Evolutionary conservation across 2,329 filamentous ascomycete genomes (phyloP), one percentile per base, ranked within the genome.

Genomic region (Cercospora zeina): DNA sequence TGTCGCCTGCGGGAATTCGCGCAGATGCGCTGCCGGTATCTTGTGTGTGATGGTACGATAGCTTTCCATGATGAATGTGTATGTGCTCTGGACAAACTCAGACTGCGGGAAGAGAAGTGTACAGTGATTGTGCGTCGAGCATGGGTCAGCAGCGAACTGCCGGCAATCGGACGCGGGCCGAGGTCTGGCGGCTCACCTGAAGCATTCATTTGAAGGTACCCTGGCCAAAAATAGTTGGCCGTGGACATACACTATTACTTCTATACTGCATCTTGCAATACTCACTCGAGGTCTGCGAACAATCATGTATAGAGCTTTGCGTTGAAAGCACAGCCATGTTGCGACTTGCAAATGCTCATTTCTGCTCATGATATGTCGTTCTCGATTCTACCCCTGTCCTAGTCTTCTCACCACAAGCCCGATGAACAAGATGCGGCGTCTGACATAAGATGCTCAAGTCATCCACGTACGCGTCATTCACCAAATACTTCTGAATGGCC

Each of bases 1-100:
- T 36, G 61, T 63, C 8, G 61, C 61, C 59, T 33, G 21, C 0
- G 61, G 61, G n/a, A 56, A 63, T 50, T 63, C 61, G 27, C 61
- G 61, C 16, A 63, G 24, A 30, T 63, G 61, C 14, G 61, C 61
- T 24, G 56, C 56, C 1, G 61, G 61, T 10, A 63, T 42, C 19
- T 45, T 39, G 42, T 63, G 61, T 13, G 51, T 55, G 11, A 63
- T n/a, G 4, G 54, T 55, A 4, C 51, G 49, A 21, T 55, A 63
- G 24, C 55, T 57, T 2, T 63, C 56, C 61, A 63, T 62, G n/a
- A 8, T 37, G 10, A 11, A 30, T 19, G 30, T 3, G 30, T 33
- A 36, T 36, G 4, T 8, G n/a, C 33, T 8, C 2, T 5, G 27
- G 19, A 21, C 14, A 11, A 10, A 19, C 10, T n/a, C 14, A 19